These are phyloP conservation scores for Populus alba DNA, from an alignment of 345 rosid species.

Conservation along the genomic window DNA sequence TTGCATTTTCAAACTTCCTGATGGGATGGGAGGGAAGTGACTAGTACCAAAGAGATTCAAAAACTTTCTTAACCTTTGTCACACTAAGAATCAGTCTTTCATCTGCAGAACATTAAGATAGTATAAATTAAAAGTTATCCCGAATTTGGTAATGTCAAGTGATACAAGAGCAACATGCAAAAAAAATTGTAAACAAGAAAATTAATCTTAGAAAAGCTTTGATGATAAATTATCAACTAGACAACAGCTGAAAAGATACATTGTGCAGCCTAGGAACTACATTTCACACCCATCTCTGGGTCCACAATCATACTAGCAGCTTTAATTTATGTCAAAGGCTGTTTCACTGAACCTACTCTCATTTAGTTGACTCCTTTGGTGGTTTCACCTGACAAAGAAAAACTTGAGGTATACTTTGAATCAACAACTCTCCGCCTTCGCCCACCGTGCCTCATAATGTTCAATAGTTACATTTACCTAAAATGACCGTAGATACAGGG, in stretches of 20 bases:
- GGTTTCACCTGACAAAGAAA: too few relatives aligned
- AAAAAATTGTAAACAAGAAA: background rate
- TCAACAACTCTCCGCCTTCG: too few relatives aligned
- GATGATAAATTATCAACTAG: background rate
- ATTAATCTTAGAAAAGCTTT: background rate
- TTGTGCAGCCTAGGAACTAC: background rate
- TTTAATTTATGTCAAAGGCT: too few relatives aligned
- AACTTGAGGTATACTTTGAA: too few relatives aligned
- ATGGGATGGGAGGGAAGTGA: background rate
- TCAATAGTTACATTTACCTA: too few relatives aligned
- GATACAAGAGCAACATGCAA: background rate
- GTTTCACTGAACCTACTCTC: too few relatives aligned
- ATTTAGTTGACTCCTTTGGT: too few relatives aligned
- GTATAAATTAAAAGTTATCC: conserved; percentile 8
- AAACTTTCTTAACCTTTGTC: conserved; percentile 2
- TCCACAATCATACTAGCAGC: too few relatives aligned
- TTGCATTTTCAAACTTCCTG: background rate
- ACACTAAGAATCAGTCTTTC: background rate
- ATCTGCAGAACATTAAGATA: conserved; percentile 31
- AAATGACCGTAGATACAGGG: too few relatives aligned
- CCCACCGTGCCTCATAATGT: too few relatives aligned
- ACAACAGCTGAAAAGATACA: background rate
- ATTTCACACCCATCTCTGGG: too few relatives aligned
- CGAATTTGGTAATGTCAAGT: background rate
- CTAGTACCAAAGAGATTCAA: background rate